These are phyloP conservation scores for Fusarium sp. DNA, from an alignment of 2,329 filamentous ascomycete species.

Conservation along the genomic window DNA sequence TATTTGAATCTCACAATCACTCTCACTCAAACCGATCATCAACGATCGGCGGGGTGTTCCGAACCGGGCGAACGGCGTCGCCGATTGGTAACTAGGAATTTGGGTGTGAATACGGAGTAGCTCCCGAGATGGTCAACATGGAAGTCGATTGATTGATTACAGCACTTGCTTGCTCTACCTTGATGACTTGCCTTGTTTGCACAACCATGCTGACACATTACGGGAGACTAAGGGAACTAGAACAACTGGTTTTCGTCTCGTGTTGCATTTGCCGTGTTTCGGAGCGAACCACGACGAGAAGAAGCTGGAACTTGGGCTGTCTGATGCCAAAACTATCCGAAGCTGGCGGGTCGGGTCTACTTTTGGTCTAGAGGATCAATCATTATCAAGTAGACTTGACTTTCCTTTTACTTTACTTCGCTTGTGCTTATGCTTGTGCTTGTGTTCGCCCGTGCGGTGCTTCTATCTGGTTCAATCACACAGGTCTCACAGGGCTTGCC, in stretches of 20 bases:
- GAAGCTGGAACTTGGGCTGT: background rate
- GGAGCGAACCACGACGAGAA: background rate
- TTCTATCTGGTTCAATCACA: background rate
- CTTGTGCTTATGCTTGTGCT: background rate
- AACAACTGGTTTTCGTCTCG: background rate
- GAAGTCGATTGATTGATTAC: background rate
- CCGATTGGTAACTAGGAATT: slow-evolving; percentile 32
- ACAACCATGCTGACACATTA: background rate
- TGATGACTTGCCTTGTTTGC: slow-evolving; percentile 21
- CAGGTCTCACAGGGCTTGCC: background rate
- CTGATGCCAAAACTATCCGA: background rate
- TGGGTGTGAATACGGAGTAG: slow-evolving; percentile 8
- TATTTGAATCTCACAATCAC: background rate
- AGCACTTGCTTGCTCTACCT: background rate
- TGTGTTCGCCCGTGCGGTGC: background rate
- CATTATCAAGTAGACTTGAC: background rate
- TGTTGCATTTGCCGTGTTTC: background rate
- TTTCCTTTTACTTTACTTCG: background rate
- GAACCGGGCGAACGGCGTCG: slow-evolving; percentile 33
- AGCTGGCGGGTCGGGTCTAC: background rate
- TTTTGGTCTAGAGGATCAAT: background rate
- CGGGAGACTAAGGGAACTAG: background rate
- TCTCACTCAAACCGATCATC: slow-evolving; percentile 18
- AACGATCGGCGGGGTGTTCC: slow-evolving; percentile 34
- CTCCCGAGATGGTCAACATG: slow-evolving; percentile 1